phyloP scores from a whole-genome alignment of 345 rosid genomes.

The Psidium guajava region DNA sequence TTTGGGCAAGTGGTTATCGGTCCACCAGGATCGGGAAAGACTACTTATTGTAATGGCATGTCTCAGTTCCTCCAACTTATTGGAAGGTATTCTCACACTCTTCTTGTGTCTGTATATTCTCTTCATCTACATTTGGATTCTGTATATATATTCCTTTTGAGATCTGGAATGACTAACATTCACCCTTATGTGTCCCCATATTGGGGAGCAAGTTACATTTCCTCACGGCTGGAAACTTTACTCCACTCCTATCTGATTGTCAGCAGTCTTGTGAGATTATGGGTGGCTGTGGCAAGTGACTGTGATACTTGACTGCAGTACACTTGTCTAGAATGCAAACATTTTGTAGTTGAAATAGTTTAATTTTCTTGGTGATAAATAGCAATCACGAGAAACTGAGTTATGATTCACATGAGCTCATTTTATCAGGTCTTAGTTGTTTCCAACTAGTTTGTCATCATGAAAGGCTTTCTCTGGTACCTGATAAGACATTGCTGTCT shows the following conservation, averaged over 20 bases:
- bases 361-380: not conserved
- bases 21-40: slow-evolving; percentile 97
- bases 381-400: not conserved
- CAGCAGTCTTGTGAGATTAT: not conserved
- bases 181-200: not conserved
- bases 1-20: slow-evolving; percentile 94
- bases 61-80: slow-evolving; percentile 83
- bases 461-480: not conserved
- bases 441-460: not conserved
- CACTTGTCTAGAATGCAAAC: not conserved
- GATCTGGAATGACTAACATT: not conserved
- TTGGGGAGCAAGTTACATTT: not conserved
- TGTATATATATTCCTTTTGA: not conserved
- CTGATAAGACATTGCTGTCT: not conserved
- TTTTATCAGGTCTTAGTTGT: not conserved
- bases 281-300: not conserved
- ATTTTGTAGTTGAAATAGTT: not conserved
- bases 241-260: not conserved
- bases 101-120: not conserved
- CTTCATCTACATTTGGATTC: not conserved
- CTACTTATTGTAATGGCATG: slow-evolving; percentile 98
- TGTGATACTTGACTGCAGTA: not conserved
- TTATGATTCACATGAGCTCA: not conserved
- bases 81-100: slow-evolving; percentile 43
- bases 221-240: not conserved